Conservation (phyloP, 148 eudicot genomes). For the Cornus controversa region DNA sequence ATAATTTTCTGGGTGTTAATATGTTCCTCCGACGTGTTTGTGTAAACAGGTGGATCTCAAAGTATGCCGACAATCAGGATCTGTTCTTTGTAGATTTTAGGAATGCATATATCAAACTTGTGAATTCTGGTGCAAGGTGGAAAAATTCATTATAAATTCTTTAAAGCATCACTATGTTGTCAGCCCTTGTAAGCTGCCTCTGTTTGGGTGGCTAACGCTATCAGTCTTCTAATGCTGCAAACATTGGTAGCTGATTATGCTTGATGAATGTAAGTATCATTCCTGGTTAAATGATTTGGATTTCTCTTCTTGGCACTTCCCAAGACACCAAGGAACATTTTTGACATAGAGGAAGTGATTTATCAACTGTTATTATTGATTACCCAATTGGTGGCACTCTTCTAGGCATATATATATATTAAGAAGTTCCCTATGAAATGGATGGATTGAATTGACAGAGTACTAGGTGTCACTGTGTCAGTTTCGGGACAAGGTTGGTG, state of each 20-base stretch:
- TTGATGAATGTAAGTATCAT: background rate
- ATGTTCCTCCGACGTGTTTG: background rate
- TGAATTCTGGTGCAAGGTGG: constrained; percentile 87
- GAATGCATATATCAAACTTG: constrained; percentile 84
- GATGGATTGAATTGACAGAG: background rate
- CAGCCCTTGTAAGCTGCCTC: background rate
- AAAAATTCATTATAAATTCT: constrained; percentile 27
- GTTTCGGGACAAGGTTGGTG: background rate
- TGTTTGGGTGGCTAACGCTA: no score
- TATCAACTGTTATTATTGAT: background rate
- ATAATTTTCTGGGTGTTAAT: background rate
- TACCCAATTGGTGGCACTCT: background rate
- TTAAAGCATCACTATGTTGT: background rate
- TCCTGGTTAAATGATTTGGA: background rate
- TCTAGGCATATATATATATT: background rate
- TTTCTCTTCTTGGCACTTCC: background rate
- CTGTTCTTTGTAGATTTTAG: constrained; percentile 78
- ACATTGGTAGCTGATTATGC: no score
- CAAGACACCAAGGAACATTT: background rate
- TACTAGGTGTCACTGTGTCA: background rate
- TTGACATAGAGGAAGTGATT: background rate
- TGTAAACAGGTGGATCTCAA: constrained; percentile 69
- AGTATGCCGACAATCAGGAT: constrained; percentile 68
- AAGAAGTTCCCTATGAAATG: background rate
- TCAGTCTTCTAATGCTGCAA: no score